Evolutionary conservation across 2,329 filamentous ascomycete species (phyloP).

Genomic region (Alternaria novae-zelandiae): DNA sequence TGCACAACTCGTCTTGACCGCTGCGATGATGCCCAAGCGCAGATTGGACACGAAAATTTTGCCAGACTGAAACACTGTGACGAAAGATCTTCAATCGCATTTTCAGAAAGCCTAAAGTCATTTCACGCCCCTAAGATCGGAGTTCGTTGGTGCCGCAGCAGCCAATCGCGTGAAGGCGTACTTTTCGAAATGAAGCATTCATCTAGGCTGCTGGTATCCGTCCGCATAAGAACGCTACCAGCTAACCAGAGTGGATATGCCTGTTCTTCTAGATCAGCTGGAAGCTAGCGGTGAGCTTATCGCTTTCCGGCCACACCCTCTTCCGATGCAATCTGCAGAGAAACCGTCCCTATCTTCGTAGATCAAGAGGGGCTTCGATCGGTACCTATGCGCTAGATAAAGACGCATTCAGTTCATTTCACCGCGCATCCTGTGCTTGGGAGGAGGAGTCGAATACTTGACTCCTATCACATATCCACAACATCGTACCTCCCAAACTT

Average conservation of each 20-base stretch:
- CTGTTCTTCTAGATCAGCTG: not conserved
- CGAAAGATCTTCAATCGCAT: not conserved
- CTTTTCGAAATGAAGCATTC: not conserved
- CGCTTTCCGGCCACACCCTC: not conserved
- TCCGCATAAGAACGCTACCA: not conserved
- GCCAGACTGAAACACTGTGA: not conserved
- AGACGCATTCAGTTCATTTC: not conserved
- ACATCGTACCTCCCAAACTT: not conserved
- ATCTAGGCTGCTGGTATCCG: not conserved
- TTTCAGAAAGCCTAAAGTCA: not conserved
- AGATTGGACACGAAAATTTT: not conserved
- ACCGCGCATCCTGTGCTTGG: not conserved
- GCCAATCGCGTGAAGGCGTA: not conserved
- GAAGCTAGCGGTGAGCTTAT: not conserved
- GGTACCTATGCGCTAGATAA: not conserved
- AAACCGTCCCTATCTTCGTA: not conserved
- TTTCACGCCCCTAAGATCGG: not conserved
- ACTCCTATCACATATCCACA: not conserved
- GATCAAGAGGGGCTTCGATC: not conserved
- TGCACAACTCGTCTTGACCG: not conserved
- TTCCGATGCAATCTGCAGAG: not conserved
- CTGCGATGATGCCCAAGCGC: not conserved
- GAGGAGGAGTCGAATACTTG: not conserved
- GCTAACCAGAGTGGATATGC: not conserved
- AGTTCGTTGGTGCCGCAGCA: not conserved